phyloP scores from a whole-genome alignment of 1,284 basidiomycete species.

The Clitocybe nebularis region DNA sequence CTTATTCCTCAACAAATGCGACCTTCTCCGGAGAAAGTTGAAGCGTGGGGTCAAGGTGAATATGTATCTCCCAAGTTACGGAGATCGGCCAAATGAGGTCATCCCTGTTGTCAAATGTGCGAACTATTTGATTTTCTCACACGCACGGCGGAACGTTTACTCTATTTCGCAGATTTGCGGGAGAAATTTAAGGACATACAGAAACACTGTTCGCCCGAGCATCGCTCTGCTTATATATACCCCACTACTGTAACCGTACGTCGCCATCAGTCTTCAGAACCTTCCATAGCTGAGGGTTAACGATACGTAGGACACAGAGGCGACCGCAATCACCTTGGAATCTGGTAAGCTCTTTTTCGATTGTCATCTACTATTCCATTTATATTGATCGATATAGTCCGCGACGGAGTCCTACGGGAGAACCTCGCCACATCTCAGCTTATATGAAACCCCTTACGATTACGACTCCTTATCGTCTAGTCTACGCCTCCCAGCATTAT shows the following conservation, averaged over 20 bases:
- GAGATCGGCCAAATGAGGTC: constrained; percentile 53
- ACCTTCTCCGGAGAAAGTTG: constrained; percentile 56
- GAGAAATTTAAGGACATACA: constrained; percentile 48
- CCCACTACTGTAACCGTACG: constrained; percentile 46
- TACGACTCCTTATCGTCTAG: constrained; percentile 2
- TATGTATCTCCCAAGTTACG: constrained; percentile 53
- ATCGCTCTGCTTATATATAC: constrained; percentile 40
- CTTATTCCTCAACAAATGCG: constrained; percentile 64
- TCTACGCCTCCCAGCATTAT: background rate
- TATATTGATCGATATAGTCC: too few species aligned
- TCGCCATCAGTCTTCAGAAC: constrained; percentile 1
- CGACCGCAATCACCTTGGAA: constrained; percentile 42
- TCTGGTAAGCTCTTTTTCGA: constrained; percentile 25
- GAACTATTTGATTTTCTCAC: constrained; percentile 12
- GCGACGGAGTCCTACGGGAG: constrained; percentile 42
- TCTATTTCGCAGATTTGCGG: constrained; percentile 32
- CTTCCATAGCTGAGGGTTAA: background rate
- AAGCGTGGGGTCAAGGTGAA: constrained; percentile 49
- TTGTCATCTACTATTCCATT: constrained; percentile 2
- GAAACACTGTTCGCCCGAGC: constrained; percentile 35
- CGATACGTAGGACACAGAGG: constrained; percentile 37
- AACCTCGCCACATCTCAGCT: constrained; percentile 40
- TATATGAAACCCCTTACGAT: constrained; percentile 25
- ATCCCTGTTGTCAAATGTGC: constrained; percentile 44
- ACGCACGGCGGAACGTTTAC: background rate